Base-by-base conservation (phyloP, 768 basidiomycete species). In the Russula ochroleuca region DNA sequence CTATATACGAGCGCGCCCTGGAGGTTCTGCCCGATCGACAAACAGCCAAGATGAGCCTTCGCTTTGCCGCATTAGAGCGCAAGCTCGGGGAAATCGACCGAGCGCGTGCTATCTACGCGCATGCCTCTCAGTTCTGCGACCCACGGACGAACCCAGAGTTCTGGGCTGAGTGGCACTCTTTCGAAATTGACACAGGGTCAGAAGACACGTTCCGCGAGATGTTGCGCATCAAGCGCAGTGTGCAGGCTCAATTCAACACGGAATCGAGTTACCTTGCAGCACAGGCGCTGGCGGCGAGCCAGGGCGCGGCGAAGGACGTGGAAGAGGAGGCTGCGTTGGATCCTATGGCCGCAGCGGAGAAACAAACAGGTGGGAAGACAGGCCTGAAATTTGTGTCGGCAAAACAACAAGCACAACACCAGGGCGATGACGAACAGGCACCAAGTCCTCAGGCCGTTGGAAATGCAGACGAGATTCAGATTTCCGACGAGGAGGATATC, bases 61-160 rank as follows among this genome's bases (percentile, higher is more conserved):
- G 94, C 50, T 99, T 98, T 74, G 96, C 97, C 5, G 83, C 85
- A 38, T 84, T 99, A 70, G 97, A 99, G 75, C 88, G 96, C 69
- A 99, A 99, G 74, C 85, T 99, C 40, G 97, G 97, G 59, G 97
- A 99, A 78, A 98, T 99, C 74, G 97, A 99, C 77, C 84, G 97
- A 28, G 97, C 97, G 14, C 86, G 97, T 54, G 90, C 94, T 2
- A 90, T 98, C 68, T 98, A 96, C 69, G 96, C 94, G 2, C 96
- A 98, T 72, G 96, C 97, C 0, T 94, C 92, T 21, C 97, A 99
- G 72, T 98, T 99, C 82, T 99, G 96, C 74, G 96, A 98, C 73
- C 96, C 96, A 14, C 84, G 96, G 19, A 84, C 90, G 66, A 85
- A 90, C 72, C 88, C 94, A 40, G 85, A 87, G 64, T 98, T 98